phyloP scores from a whole-genome alignment of 1,284 basidiomycete species.

The Erythrobasidium hasegawianum region DNA sequence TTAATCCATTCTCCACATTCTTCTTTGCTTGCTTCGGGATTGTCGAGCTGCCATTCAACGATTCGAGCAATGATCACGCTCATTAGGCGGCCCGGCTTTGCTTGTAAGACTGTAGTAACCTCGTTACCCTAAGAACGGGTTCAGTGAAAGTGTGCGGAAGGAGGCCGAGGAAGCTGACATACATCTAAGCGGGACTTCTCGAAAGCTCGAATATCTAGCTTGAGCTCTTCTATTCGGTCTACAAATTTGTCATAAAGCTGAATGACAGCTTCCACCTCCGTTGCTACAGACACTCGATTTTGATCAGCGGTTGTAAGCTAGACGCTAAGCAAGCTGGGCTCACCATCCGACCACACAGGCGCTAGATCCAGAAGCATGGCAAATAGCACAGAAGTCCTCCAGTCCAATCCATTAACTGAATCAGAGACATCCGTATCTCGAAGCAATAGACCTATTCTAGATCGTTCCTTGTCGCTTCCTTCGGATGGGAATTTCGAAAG shows the following conservation, averaged over 20 bases:
- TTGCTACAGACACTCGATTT: too few species aligned
- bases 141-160: constrained; percentile 8
- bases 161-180: constrained; percentile 47
- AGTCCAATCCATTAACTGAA: constrained; percentile 60
- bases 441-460: constrained; percentile 58
- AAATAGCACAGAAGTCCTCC: constrained; percentile 63
- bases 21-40: constrained; percentile 63
- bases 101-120: constrained; percentile 58
- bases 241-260: constrained; percentile 63
- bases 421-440: constrained; percentile 66
- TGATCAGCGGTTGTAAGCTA: too few species aligned
- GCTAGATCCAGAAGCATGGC: constrained; percentile 19
- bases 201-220: constrained; percentile 58
- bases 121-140: constrained; percentile 65
- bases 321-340: too few species aligned
- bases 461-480: neutral
- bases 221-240: constrained; percentile 60
- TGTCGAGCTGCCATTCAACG: constrained; percentile 74
- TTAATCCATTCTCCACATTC: constrained; percentile 68
- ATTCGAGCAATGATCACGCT: constrained; percentile 61
- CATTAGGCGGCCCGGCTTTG: constrained; percentile 64
- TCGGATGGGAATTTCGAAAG: neutral
- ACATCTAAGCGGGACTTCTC: constrained; percentile 75
- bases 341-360: neutral
- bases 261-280: constrained; percentile 17